Conservation (phyloP, 225 moss, liverwort and hornwort genomes). For the Marchantia polymorpha region DNA sequence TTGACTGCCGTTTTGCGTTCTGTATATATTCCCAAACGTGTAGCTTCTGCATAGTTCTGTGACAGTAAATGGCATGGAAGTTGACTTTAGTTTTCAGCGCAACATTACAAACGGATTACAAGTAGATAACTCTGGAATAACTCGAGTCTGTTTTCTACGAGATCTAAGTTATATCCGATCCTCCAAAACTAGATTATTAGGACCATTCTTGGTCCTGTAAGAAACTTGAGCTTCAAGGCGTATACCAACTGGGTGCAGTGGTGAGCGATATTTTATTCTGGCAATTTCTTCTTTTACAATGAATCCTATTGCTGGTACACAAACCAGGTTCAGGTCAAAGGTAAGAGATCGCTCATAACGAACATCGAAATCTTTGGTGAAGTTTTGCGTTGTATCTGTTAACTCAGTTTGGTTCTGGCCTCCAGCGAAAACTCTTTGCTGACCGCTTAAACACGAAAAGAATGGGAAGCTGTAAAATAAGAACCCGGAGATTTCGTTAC, state of each 20-base stretch:
- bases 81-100: neutral
- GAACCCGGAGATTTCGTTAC: neutral
- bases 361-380: too few species aligned
- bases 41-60: neutral
- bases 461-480: neutral
- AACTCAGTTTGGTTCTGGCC: too few species aligned
- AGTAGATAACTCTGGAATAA: neutral
- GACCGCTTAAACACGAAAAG: neutral
- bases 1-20: neutral
- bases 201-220: neutral
- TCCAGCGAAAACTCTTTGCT: neutral
- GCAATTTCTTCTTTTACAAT: neutral
- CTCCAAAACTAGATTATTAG: neutral
- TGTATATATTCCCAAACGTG: neutral
- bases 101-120: neutral
- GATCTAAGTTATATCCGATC: neutral
- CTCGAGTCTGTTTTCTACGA: neutral
- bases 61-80: too few species aligned
- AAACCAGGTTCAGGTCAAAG: too few species aligned
- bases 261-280: neutral
- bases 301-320: too few species aligned
- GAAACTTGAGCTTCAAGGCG: neutral
- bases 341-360: too few species aligned
- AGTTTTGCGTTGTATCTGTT: too few species aligned
- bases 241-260: neutral